phyloP scores from a whole-genome alignment of 2,329 filamentous ascomycete genomes.

The Fusarium dimerum region DNA sequence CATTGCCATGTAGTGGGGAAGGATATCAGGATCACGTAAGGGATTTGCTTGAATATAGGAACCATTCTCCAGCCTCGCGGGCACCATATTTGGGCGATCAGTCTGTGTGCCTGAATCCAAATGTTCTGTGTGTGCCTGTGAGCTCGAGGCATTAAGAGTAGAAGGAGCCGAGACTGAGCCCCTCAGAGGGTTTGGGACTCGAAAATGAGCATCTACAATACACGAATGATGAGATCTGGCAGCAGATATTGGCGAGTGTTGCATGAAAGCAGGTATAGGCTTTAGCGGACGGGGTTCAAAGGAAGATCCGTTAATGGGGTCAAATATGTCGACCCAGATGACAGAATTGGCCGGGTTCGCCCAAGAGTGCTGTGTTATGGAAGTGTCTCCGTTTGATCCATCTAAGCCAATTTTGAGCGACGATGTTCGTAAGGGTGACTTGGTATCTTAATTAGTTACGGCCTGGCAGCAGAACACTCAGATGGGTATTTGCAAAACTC shows the following conservation, averaged over 20 bases:
- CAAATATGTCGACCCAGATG: constrained; percentile 52
- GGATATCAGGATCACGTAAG: constrained; percentile 2
- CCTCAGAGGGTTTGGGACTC: constrained; percentile 7
- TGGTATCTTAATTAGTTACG: constrained; percentile 4
- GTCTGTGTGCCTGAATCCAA: background rate
- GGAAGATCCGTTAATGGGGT: constrained; percentile 48
- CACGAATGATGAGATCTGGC: constrained; percentile 8
- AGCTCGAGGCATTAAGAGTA: background rate
- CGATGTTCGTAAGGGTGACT: constrained; percentile 7
- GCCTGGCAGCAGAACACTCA: background rate
- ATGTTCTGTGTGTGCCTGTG: background rate
- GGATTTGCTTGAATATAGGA: background rate
- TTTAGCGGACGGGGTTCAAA: constrained; percentile 53
- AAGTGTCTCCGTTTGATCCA: constrained; percentile 8
- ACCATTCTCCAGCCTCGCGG: background rate
- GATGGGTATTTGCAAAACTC: background rate
- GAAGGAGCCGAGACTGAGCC: constrained; percentile 7
- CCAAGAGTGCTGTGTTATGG: background rate
- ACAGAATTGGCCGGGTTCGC: constrained; percentile 28
- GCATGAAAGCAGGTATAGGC: constrained; percentile 52
- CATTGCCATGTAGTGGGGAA: background rate
- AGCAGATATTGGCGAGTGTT: constrained; percentile 24
- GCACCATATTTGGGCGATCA: background rate
- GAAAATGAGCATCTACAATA: constrained; percentile 13
- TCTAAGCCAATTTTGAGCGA: constrained; percentile 1